A percentile compares a stretch with the other conserved stretches of the same genome.
phyloP scores from a whole-genome alignment of 768 basidiomycete genomes.

The Strobilomyces echinocephalus region DNA sequence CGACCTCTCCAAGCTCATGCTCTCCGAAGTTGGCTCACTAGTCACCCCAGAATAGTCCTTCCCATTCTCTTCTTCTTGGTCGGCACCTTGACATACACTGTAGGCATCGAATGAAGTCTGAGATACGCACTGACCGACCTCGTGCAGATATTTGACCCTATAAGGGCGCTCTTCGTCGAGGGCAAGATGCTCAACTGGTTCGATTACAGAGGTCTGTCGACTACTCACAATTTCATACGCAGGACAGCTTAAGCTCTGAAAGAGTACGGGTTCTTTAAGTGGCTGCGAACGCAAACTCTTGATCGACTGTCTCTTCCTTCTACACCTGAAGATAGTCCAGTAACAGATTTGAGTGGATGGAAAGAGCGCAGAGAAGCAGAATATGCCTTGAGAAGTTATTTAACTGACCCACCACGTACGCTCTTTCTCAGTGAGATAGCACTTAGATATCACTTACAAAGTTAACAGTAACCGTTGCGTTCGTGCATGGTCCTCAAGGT shows the following conservation, averaged over 20 bases:
- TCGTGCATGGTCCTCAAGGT: constrained; percentile 80
- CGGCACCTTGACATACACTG: constrained; percentile 87
- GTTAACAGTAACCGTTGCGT: constrained; percentile 60
- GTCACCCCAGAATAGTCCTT: constrained; percentile 81
- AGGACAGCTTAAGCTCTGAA: constrained; percentile 8
- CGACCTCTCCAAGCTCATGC: constrained; percentile 60
- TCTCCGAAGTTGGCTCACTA: constrained; percentile 73
- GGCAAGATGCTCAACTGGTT: constrained; percentile 82
- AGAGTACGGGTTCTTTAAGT: constrained; percentile 75
- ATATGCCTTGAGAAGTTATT: constrained; percentile 59
- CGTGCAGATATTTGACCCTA: constrained; percentile 84
- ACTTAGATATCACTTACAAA: constrained; percentile 4
- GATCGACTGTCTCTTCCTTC: constrained; percentile 40
- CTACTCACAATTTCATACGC: background rate
- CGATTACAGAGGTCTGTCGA: constrained; percentile 58
- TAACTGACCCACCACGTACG: constrained; percentile 73
- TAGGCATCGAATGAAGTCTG: constrained; percentile 32
- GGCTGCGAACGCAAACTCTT: constrained; percentile 62
- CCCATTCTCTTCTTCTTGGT: constrained; percentile 81
- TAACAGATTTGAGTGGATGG: constrained; percentile 54
- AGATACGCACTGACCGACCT: background rate
- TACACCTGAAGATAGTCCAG: constrained; percentile 14
- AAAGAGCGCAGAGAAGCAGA: constrained; percentile 81
- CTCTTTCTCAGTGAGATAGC: background rate
- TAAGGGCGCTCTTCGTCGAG: constrained; percentile 79